A percentile compares a stretch with the other conserved stretches of the same genome.
phyloP scores from a whole-genome alignment of 805 yeast genomes.

The Starmerella stigmatis region DNA sequence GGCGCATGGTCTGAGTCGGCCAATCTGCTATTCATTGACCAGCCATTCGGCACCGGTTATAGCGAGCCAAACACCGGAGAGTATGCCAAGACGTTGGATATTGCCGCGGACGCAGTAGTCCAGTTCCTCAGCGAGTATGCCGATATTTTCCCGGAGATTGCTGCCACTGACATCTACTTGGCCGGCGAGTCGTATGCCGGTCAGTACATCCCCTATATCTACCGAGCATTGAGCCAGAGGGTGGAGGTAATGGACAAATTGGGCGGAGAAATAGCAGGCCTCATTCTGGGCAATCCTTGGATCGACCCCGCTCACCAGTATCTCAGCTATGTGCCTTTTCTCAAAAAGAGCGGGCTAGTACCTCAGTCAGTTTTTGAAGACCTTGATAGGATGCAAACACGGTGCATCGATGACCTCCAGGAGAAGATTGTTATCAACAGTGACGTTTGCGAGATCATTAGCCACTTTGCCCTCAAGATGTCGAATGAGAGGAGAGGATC shows the following conservation, averaged over 20 bases:
- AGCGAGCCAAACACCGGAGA: conserved; percentile 44
- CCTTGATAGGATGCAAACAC: conserved; percentile 23
- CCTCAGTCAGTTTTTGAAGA: conserved; percentile 23
- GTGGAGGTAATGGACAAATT: conserved; percentile 21
- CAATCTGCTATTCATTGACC: conserved; percentile 79
- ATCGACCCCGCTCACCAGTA: conserved; percentile 80
- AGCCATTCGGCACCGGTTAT: conserved; percentile 91
- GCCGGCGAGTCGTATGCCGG: conserved; percentile 98
- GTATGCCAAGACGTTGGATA: conserved; percentile 32
- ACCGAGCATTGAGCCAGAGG: conserved; percentile 45
- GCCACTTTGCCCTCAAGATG: conserved; percentile 23
- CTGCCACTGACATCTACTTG: conserved; percentile 51
- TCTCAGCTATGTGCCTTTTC: conserved; percentile 64
- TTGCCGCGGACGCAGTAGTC: conserved; percentile 54
- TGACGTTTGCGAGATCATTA: conserved; percentile 35
- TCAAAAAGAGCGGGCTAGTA: conserved; percentile 49
- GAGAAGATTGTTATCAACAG: conserved; percentile 22
- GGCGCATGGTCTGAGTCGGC: conserved; percentile 81
- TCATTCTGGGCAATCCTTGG: conserved; percentile 90
- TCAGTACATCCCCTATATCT: conserved; percentile 86
- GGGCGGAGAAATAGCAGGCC: conserved; percentile 47
- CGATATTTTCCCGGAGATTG: conserved; percentile 62
- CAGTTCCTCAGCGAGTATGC: conserved; percentile 57
- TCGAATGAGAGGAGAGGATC: conserved; percentile 5
- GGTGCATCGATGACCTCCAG: conserved; percentile 24